A percentile compares a stretch with the other conserved stretches of the same genome.
These are phyloP conservation scores for Cutaneotrichosporon spelunceum DNA, from an alignment of 1,284 basidiomycete genomes.

Conservation along the genomic window DNA sequence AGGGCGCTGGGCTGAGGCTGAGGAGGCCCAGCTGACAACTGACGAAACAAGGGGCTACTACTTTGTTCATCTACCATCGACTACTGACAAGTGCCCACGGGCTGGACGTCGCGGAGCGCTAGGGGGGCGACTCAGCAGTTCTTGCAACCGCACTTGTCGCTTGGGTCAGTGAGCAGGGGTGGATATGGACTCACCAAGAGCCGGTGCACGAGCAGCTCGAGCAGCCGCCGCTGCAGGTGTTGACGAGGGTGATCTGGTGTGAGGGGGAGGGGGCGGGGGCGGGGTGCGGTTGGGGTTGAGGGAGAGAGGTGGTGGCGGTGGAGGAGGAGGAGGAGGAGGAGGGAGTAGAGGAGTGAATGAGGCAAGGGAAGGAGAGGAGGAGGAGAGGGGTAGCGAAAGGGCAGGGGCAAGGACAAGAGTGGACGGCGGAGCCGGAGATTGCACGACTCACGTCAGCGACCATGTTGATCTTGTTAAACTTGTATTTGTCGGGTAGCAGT, in stretches of 20 bases:
- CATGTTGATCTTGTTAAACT: not conserved
- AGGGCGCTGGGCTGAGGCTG: too few relatives aligned
- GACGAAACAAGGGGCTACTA: too few relatives aligned
- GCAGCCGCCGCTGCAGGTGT: slow-evolving; percentile 1
- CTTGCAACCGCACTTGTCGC: not conserved
- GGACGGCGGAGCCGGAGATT: too few relatives aligned
- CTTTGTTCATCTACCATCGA: not conserved
- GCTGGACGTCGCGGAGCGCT: not conserved
- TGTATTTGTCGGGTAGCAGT: not conserved
- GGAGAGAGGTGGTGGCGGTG: too few relatives aligned
- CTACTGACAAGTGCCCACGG: not conserved
- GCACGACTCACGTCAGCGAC: slow-evolving; percentile 1
- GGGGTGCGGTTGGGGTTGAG: too few relatives aligned
- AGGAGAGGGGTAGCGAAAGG: too few relatives aligned
- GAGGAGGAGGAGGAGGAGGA: not conserved
- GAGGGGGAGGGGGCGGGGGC: not conserved
- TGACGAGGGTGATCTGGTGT: slow-evolving; percentile 5
- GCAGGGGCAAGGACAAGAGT: not conserved
- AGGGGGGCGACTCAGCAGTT: not conserved
- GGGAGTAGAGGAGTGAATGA: not conserved
- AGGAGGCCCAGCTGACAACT: too few relatives aligned
- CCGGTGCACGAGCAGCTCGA: not conserved
- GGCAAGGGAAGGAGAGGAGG: too few relatives aligned
- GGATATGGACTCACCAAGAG: not conserved
- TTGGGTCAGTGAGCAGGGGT: not conserved